Base-by-base conservation (phyloP, 2,329 filamentous ascomycete genomes). In the Monosporascus sp. region DNA sequence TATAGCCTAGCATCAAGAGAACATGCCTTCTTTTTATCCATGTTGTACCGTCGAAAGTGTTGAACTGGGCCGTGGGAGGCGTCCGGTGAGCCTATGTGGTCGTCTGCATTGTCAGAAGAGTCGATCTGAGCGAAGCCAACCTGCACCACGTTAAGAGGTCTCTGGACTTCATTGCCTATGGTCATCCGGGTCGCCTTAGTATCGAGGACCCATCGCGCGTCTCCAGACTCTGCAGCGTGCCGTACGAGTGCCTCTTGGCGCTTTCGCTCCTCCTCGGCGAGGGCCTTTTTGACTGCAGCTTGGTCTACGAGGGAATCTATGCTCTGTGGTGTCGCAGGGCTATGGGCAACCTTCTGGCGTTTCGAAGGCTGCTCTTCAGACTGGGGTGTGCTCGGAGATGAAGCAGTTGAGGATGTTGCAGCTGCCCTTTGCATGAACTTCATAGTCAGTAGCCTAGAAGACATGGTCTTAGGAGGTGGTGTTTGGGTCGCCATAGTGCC, bases 371-470 rank as follows among this genome's bases (percentile, higher is more conserved):
- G 81, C 19, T 79, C 75, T 20, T 81, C 78, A 49, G 55, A 72
- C 64, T 54, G 76, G 66, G 58, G 80, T 69, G 55, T 74, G 51
- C 63, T 63, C 55, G 77, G 70, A 3, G 76, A 75, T 19, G 75
- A 68, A 49, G 71, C 66, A 55, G 65, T 72, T 36, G 57, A 75
- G 49, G 74, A 75, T 24, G 86, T 82, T 49, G 86, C 84, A 49
- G 85, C 87, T 58, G 89, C 88, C 64, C 92, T 84, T 77, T 96
- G 92, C 92, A 97, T 97, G 69, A 97, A 97, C 76, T 96, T 96
- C 91, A 96, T 97, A 38, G 89, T 92, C 66, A 95, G 79, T 48
- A 97, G 85, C 61, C 91, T 86, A 55, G 88, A 92, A 58, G 92
- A 96, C 85, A 95, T 91, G 46, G 79, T 80, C 71, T 87, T 88